Evolutionary conservation across 1,284 basidiomycete genomes (phyloP).

Genomic region (Neotropicomus parvogracilis): DNA sequence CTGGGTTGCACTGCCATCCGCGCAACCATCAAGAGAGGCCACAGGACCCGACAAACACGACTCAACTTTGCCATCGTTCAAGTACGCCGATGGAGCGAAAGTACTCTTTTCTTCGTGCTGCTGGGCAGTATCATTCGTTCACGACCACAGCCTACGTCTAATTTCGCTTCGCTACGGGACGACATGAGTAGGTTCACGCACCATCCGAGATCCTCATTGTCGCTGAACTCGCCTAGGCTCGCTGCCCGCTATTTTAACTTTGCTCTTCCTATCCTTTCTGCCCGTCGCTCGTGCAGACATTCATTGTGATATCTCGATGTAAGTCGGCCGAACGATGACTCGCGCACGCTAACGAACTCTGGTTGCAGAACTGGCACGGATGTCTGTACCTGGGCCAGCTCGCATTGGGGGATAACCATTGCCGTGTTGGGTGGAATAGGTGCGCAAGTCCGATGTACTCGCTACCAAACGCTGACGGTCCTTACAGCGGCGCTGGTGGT

Average conservation of each 20-base stretch:
- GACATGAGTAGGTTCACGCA: constrained; percentile 13
- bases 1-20: too few species aligned
- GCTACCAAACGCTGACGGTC: too few species aligned
- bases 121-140: constrained; percentile 10
- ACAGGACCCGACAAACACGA: constrained; percentile 15
- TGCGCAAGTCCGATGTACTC: not conserved
- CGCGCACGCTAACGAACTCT: not conserved
- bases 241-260: not conserved
- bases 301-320: constrained; percentile 10
- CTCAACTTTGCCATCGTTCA: constrained; percentile 9
- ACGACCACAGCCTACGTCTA: not conserved
- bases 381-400: constrained; percentile 12
- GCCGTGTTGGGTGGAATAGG: constrained; percentile 3
- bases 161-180: constrained; percentile 1
- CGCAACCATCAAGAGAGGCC: constrained; percentile 1
- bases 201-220: not conserved
- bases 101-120: constrained; percentile 5
- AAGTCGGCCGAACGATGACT: not conserved
- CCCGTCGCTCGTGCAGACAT: constrained; percentile 14
- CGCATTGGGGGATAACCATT: constrained; percentile 1
- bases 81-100: constrained; percentile 4
- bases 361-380: constrained; percentile 5
- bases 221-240: constrained; percentile 9
- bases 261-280: constrained; percentile 9
- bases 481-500: constrained; percentile 8